Conservation (phyloP, 306 rosid species). For the Vigna trinervia region DNA sequence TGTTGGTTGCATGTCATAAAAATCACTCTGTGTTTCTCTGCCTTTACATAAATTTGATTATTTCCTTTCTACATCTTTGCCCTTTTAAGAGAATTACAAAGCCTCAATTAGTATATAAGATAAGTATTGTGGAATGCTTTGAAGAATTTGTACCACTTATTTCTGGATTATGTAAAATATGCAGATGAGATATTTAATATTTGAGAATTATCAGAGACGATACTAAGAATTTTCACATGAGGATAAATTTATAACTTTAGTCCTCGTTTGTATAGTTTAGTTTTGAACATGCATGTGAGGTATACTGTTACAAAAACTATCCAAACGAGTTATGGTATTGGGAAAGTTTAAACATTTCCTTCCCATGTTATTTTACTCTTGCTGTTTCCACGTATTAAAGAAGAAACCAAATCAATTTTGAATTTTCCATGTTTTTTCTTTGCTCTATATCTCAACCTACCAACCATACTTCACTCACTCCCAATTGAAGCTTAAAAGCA, state of each 20-base stretch:
- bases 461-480: constrained; percentile 7
- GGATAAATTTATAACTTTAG: not conserved
- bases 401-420: constrained; percentile 8
- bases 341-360: too few species aligned
- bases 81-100: constrained; percentile 1
- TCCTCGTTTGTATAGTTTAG: too few species aligned
- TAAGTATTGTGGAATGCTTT: not conserved
- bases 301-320: not conserved
- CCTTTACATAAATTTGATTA: constrained; percentile 4
- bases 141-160: not conserved
- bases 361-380: not conserved
- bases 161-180: not conserved
- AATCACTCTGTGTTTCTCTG: constrained; percentile 32
- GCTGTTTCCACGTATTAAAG: constrained; percentile 16
- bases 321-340: too few species aligned
- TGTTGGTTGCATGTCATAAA: constrained; percentile 56
- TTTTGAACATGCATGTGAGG: not conserved
- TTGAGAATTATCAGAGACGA: not conserved
- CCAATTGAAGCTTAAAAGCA: constrained; percentile 54
- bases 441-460: constrained; percentile 38
- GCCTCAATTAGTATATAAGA: not conserved
- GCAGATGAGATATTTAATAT: not conserved
- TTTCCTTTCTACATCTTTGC: not conserved
- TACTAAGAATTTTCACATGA: not conserved
- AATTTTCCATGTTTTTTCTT: constrained; percentile 38